A percentile compares a stretch with the other conserved stretches of the same genome.
Evolutionary conservation across 2,329 filamentous ascomycete genomes (phyloP).

Genomic region (Pseudogymnoascus sp.): DNA sequence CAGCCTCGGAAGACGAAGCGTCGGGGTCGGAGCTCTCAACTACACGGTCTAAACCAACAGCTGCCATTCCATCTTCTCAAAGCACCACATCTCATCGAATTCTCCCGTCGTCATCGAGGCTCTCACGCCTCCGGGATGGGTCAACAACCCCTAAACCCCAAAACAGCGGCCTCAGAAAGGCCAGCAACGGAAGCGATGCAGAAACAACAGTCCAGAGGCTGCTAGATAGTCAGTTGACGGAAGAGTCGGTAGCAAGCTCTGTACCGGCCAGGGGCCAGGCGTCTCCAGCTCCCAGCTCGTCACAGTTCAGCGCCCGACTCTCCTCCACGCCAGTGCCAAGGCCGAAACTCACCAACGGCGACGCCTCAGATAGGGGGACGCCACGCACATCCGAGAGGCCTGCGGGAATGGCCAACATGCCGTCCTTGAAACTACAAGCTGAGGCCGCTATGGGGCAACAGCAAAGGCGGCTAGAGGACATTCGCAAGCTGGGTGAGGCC

Average conservation of each 20-base stretch:
- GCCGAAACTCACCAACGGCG: background rate
- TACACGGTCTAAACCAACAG: background rate
- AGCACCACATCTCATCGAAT: background rate
- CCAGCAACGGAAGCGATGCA: background rate
- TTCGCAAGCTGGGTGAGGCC: background rate
- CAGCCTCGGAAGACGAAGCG: background rate
- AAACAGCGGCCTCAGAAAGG: background rate
- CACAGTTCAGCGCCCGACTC: background rate
- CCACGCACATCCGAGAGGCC: background rate
- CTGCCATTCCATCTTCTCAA: background rate
- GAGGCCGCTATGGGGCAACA: background rate
- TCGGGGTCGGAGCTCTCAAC: background rate
- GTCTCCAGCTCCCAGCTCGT: constrained; percentile 1
- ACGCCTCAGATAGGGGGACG: background rate
- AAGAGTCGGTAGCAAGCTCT: background rate
- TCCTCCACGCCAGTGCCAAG: background rate
- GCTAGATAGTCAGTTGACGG: background rate
- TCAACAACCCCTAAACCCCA: background rate
- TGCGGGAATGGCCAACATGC: background rate
- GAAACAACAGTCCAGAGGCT: background rate
- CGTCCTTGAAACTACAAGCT: background rate
- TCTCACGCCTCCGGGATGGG: background rate
- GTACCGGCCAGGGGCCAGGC: background rate
- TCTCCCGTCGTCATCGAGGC: background rate
- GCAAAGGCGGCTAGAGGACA: background rate